Percentiles rank a stretch among this genome's conserved stretches.
phyloP scores from a whole-genome alignment of 306 rosid genomes.

The Betula pendula region DNA sequence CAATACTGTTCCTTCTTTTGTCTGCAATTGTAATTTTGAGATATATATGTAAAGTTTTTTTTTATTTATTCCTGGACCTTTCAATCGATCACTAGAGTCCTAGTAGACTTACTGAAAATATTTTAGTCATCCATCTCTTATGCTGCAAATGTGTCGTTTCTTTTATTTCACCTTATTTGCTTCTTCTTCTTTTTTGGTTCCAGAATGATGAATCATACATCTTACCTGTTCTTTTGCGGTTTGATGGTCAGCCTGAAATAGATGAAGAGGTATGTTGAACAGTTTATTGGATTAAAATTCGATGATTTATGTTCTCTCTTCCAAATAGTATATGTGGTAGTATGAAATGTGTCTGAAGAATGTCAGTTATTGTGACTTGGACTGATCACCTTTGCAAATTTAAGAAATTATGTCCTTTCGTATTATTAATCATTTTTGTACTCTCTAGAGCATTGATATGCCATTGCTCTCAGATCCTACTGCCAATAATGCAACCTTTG shows the following conservation, averaged over 20 bases:
- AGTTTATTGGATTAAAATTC: constrained; percentile 15
- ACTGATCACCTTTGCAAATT: constrained; percentile 16
- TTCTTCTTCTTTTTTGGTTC: constrained; percentile 32
- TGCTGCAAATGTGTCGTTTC: not conserved
- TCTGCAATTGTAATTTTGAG: not conserved
- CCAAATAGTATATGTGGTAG: not conserved
- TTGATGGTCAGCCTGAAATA: constrained; percentile 91
- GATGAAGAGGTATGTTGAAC: constrained; percentile 83
- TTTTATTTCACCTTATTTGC: constrained; percentile 30
- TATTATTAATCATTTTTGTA: constrained; percentile 17
- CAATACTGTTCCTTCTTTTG: not conserved
- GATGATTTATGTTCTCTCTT: constrained; percentile 12
- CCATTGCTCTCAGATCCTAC: constrained; percentile 2
- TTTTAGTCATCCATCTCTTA: not conserved
- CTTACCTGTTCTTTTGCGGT: constrained; percentile 88
- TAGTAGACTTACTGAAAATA: not conserved
- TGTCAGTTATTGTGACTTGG: constrained; percentile 18
- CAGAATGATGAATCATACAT: constrained; percentile 95
- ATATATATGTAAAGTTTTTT: not conserved
- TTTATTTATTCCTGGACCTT: not conserved
- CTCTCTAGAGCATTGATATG: not conserved
- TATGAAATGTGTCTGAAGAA: constrained; percentile 9
- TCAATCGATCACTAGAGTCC: not conserved
- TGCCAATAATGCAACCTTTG: not conserved
- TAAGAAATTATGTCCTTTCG: constrained; percentile 19